Base-by-base conservation (phyloP, 2,329 filamentous ascomycete species). In the Neofusicoccum ribis region DNA sequence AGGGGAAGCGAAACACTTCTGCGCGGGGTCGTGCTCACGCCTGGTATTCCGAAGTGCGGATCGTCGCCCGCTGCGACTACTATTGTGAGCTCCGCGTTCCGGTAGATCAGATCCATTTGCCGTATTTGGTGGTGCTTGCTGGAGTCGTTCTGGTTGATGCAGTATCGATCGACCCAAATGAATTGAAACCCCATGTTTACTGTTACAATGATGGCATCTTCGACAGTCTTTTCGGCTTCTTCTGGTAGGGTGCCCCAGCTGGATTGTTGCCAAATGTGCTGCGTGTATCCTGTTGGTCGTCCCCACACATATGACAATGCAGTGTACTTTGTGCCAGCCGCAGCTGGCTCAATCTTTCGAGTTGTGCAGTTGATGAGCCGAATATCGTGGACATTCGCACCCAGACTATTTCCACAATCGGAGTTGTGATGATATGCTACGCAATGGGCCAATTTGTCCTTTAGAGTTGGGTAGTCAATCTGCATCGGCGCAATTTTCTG, bases 31-130 rank as follows among this genome's bases (percentile, higher is more conserved):
- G 23, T 52, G 27, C 62, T 44, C 27, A 68, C 66, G 17, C 68
- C 68, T 9, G 66, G 70, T 20, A 81, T 69, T 3, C 82, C 79
- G 17, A 76, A 71, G 64, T 82, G 78, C 31, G 73, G 74, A 47
- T 70, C 69, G 15, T 66, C 66, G 11, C 72, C 73, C 2, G 72
- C 68, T 79, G 79, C 80, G 8, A 59, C 67, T 27, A 82, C 74
- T 9, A 84, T 78, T 20, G 79, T 81, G 37, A 84, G 75, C 63
- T 79, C 79, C 15, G 82, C 78, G 65, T 81, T 80, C 23, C 78
- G 72, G 68, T 82, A 83, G 46, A 83, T 72, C 63, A 75, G 78
- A 9, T 80, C 80, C 81, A 84, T 83, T 67, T 81, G 75, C 44
- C 73, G 72, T 50, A 81, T 71, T 62, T 82, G 77, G n/a, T 73